Percentiles rank a stretch among this genome's conserved stretches.
Evolutionary conservation across 1,284 basidiomycete species (phyloP).

Genomic region (Retiboletus fuscus): DNA sequence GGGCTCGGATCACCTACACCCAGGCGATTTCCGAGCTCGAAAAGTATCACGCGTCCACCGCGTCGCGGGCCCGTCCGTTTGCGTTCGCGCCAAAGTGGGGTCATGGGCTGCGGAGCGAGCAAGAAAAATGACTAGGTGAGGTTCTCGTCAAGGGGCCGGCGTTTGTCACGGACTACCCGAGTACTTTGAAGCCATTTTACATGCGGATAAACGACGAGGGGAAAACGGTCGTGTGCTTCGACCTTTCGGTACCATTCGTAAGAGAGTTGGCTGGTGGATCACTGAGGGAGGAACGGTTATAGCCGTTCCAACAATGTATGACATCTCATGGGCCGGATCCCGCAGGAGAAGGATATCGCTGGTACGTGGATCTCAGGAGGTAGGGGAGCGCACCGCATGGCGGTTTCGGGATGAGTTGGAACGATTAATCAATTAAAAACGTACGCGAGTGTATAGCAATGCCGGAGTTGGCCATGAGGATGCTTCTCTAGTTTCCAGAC

Average conservation of each 20-base stretch:
- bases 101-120: conserved; percentile 83
- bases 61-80: conserved; percentile 55
- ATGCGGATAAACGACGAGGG: conserved; percentile 76
- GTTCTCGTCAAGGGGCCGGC: conserved; percentile 77
- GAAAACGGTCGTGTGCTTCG: conserved; percentile 91
- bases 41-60: conserved; percentile 48
- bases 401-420: conserved; percentile 96
- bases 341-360: conserved; percentile 69
- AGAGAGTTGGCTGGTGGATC: conserved; percentile 96
- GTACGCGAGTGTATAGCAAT: conserved; percentile 88
- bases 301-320: conserved; percentile 67
- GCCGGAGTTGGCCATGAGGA: too few relatives aligned
- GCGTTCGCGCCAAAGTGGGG: conserved; percentile 77
- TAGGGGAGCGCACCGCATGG: conserved; percentile 90
- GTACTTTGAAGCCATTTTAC: conserved; percentile 91
- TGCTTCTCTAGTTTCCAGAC: too few relatives aligned
- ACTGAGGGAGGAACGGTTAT: conserved; percentile 86
- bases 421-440: conserved; percentile 84
- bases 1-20: conserved; percentile 86
- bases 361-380: conserved; percentile 88
- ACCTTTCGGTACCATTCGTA: conserved; percentile 88
- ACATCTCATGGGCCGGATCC: conserved; percentile 59
- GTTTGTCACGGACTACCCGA: conserved; percentile 94
- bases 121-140: conserved; percentile 91
- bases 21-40: conserved; percentile 77